Percentiles rank a stretch among this genome's conserved stretches.
phyloP scores from a whole-genome alignment of 805 yeast genomes.

The Yamadazyma ubonensis region DNA sequence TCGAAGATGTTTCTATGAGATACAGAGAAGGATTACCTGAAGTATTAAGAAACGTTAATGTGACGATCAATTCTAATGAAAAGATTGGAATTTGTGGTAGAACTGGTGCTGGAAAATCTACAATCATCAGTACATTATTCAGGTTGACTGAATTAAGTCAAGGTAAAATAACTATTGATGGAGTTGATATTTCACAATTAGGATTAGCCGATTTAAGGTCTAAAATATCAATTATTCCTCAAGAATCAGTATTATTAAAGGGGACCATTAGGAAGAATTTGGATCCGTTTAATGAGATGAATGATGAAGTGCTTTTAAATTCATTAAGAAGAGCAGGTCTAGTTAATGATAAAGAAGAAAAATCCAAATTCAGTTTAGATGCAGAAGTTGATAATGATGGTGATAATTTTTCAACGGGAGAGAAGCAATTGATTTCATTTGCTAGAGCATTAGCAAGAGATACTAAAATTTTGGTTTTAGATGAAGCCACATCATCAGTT shows the following conservation, averaged over 20 bases:
- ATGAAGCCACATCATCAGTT: constrained; percentile 78
- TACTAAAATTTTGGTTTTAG: constrained; percentile 72
- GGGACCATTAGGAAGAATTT: constrained; percentile 58
- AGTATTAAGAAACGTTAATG: constrained; percentile 48
- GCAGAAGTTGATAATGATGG: constrained; percentile 64
- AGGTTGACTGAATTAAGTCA: constrained; percentile 50
- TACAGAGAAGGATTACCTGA: constrained; percentile 62
- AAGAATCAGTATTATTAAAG: constrained; percentile 63
- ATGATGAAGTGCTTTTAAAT: constrained; percentile 56
- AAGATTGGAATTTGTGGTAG: constrained; percentile 86
- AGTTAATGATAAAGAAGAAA: constrained; percentile 29
- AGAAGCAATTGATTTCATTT: constrained; percentile 72
- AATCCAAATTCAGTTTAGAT: constrained; percentile 35
- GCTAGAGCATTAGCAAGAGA: constrained; percentile 80
- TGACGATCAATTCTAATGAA: constrained; percentile 52
- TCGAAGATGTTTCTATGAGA: constrained; percentile 49
- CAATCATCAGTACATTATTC: constrained; percentile 64
- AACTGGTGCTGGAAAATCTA: constrained; percentile 82
- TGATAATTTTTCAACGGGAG: constrained; percentile 68
- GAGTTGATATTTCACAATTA: constrained; percentile 48
- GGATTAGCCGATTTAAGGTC: constrained; percentile 57
- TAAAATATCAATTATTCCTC: constrained; percentile 64
- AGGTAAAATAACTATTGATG: constrained; percentile 56
- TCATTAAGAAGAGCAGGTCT: constrained; percentile 57
- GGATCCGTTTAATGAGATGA: constrained; percentile 55